A percentile compares a stretch with the other conserved stretches of the same genome.
These are phyloP conservation scores for Pelagophyceae sp. DNA, from an alignment of 352 stramenopile genomes.

Conservation along the genomic window DNA sequence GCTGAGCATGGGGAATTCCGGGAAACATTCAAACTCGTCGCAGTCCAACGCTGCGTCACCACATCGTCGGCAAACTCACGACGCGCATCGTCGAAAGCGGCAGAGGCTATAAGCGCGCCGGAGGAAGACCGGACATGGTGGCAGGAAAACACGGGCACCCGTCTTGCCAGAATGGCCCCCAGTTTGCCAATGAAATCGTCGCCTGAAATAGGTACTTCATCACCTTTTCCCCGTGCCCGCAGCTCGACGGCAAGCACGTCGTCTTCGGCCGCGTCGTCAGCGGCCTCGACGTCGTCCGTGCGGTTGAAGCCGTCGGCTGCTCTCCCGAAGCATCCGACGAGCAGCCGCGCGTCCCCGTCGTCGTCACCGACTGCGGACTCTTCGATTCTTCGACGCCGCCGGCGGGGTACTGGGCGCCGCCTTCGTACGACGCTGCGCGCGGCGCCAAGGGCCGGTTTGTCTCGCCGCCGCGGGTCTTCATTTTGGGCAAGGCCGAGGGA, in stretches of 20 bases:
- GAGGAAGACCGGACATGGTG: too few relatives aligned
- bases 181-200: too few relatives aligned
- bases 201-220: conserved; percentile 98
- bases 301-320: conserved; percentile 74
- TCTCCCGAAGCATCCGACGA: not conserved
- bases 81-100: too few relatives aligned
- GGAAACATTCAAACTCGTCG: conserved; percentile 53
- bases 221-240: conserved; percentile 77
- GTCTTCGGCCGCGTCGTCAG: conserved; percentile 92
- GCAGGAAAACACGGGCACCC: too few relatives aligned
- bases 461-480: not conserved
- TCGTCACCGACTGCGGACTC: not conserved
- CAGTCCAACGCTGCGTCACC: too few relatives aligned
- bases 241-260: conserved; percentile 98
- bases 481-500: not conserved
- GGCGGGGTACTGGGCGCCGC: not conserved
- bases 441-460: not conserved
- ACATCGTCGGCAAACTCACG: too few relatives aligned
- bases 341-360: not conserved
- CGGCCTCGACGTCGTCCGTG: conserved; percentile 73
- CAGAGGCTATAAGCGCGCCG: too few relatives aligned
- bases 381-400: not conserved
- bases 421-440: not conserved
- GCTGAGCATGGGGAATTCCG: conserved; percentile 90
- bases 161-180: too few relatives aligned